phyloP scores from a whole-genome alignment of 2,329 filamentous ascomycete genomes.

The Calonectria honghensis region DNA sequence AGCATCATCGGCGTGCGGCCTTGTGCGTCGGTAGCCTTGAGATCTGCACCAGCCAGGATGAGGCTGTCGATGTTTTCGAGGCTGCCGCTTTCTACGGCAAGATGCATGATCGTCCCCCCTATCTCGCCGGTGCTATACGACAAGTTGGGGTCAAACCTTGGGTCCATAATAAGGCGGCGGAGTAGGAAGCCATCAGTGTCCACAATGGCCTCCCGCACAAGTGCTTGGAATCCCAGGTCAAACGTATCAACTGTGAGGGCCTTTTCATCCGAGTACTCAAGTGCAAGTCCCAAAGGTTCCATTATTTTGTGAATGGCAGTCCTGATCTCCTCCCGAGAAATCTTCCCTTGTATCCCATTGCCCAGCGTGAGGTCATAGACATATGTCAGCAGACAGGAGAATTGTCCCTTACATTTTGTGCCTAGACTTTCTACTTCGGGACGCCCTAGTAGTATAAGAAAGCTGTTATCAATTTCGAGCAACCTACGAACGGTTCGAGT shows the following conservation, averaged over 20 bases:
- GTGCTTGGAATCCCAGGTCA: constrained; percentile 47
- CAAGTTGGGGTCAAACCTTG: constrained; percentile 57
- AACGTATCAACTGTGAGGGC: constrained; percentile 30
- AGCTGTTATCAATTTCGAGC: constrained; percentile 42
- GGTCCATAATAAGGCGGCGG: constrained; percentile 55
- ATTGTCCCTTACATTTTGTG: constrained; percentile 36
- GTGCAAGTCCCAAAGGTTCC: constrained; percentile 39
- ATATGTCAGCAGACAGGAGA: constrained; percentile 50
- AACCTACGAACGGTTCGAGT: constrained; percentile 45
- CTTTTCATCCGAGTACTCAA: constrained; percentile 35
- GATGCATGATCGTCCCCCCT: constrained; percentile 57
- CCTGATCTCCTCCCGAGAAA: constrained; percentile 39
- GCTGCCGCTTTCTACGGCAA: constrained; percentile 54
- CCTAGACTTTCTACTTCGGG: constrained; percentile 40
- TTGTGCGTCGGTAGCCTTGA: constrained; percentile 53
- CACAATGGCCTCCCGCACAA: constrained; percentile 54
- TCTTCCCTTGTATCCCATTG: constrained; percentile 15
- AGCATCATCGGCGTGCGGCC: constrained; percentile 62
- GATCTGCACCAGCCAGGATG: constrained; percentile 52
- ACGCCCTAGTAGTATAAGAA: constrained; percentile 46
- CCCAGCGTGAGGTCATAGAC: constrained; percentile 52
- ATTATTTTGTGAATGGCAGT: constrained; percentile 43
- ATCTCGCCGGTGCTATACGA: constrained; percentile 35
- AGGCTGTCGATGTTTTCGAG: constrained; percentile 56
- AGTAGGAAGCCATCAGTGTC: constrained; percentile 51